phyloP scores from a whole-genome alignment of 2,329 filamentous ascomycete species.

The Westerdykella aurantiaca region DNA sequence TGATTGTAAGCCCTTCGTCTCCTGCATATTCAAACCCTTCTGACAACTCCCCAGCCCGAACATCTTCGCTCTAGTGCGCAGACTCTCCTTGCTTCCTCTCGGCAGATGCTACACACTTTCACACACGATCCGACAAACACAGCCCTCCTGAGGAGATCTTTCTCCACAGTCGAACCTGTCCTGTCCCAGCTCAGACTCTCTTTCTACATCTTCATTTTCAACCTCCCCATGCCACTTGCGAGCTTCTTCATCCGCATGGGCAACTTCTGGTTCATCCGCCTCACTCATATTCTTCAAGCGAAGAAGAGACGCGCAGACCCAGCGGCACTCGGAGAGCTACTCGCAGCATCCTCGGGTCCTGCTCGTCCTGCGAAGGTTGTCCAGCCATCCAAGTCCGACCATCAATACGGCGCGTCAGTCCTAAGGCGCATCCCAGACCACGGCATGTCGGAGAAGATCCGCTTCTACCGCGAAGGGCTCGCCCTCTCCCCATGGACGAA shows the following conservation, averaged over 20 bases:
- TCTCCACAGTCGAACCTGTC: conserved; percentile 43
- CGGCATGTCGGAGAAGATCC: conserved; percentile 48
- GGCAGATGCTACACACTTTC: conserved; percentile 49
- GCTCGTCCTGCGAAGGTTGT: conserved; percentile 30
- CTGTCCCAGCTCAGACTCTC: conserved; percentile 46
- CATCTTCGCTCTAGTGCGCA: conserved; percentile 41
- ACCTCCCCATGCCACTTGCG: conserved; percentile 44
- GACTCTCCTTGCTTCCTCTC: conserved; percentile 39
- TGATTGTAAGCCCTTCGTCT: conserved; percentile 43
- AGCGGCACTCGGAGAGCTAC: not conserved
- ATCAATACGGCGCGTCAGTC: conserved; percentile 37
- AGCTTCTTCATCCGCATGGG: conserved; percentile 44
- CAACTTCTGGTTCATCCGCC: conserved; percentile 44
- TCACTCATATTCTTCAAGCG: conserved; percentile 35
- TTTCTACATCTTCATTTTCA: conserved; percentile 52
- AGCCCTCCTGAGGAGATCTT: conserved; percentile 42
- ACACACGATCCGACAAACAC: conserved; percentile 41
- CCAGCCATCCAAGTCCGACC: conserved; percentile 28
- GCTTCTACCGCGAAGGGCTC: conserved; percentile 51
- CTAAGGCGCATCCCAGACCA: conserved; percentile 34
- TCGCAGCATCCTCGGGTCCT: conserved; percentile 41
- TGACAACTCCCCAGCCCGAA: conserved; percentile 31
- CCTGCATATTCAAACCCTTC: not conserved
- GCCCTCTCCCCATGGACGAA: conserved; percentile 46
- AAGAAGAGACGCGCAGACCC: not conserved